These are phyloP conservation scores for Paspalum notatum DNA, from an alignment of 176 grass and related monocot species.

Conservation along the genomic window DNA sequence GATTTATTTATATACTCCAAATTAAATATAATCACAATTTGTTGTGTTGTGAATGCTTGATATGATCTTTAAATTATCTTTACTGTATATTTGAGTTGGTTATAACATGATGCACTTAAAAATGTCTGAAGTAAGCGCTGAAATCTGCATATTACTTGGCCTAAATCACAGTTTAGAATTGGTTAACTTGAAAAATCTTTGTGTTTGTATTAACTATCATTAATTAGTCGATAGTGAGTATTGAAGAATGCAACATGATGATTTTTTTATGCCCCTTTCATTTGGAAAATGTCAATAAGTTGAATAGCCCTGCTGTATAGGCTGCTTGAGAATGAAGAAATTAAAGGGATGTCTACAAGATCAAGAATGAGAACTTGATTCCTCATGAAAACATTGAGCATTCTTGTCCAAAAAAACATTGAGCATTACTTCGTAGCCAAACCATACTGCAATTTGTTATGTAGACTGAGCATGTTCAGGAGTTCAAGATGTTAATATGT, in stretches of 20 bases:
- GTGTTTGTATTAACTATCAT: too few species aligned
- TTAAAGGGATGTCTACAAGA: neutral
- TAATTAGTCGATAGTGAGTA: neutral
- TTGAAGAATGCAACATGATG: conserved; percentile 7
- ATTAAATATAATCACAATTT: conserved; percentile 15
- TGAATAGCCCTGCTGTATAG: conserved; percentile 1
- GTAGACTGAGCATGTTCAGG: conserved; percentile 1
- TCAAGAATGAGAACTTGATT: neutral
- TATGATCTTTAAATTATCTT: conserved; percentile 3
- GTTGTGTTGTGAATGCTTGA: neutral
- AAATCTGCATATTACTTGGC: neutral
- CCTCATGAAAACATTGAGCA: conserved; percentile 22
- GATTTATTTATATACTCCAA: conserved; percentile 9
- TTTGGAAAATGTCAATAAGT: conserved; percentile 5
- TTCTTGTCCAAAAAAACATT: neutral
- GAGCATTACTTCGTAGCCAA: neutral
- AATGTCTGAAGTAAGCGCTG: neutral
- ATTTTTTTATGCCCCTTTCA: neutral
- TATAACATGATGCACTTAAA: conserved; percentile 20
- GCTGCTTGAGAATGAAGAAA: neutral
- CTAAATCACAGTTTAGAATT: conserved; percentile 10
- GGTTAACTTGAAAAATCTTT: conserved; percentile 14
- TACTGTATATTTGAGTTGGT: conserved; percentile 13
- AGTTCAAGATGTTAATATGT: conserved; percentile 6
- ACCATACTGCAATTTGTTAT: neutral